These are phyloP conservation scores for Aureobasidium melanogenum DNA, from an alignment of 2,329 filamentous ascomycete species.

Conservation along the genomic window DNA sequence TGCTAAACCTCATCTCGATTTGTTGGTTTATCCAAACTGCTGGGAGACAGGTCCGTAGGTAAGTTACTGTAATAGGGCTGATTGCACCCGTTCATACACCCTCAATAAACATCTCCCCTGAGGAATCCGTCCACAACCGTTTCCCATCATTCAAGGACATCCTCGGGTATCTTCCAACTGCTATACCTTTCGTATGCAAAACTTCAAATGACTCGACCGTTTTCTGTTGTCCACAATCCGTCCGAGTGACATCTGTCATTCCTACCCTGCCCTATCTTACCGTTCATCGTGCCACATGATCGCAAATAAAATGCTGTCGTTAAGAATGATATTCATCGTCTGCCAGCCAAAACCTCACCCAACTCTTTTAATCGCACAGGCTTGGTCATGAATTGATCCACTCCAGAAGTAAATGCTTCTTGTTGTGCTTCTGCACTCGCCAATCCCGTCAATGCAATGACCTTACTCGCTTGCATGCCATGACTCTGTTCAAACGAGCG, in stretches of 20 bases:
- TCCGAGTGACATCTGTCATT: too few relatives aligned
- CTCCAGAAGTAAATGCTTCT: conserved; percentile 20
- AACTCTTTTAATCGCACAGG: conserved; percentile 16
- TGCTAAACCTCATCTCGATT: not conserved
- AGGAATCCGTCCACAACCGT: not conserved
- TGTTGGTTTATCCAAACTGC: too few relatives aligned
- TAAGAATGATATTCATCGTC: not conserved
- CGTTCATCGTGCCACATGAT: not conserved
- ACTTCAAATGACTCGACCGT: not conserved
- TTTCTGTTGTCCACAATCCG: not conserved
- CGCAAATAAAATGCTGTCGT: not conserved
- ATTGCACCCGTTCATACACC: not conserved
- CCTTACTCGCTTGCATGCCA: not conserved
- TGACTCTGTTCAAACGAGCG: conserved; percentile 12
- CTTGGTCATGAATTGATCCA: conserved; percentile 26
- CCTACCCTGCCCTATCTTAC: not conserved
- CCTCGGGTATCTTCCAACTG: not conserved
- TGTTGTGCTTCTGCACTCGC: conserved; percentile 20
- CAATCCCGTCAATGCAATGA: conserved; percentile 23
- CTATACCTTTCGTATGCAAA: not conserved
- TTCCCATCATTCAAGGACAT: not conserved
- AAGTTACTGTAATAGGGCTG: too few relatives aligned
- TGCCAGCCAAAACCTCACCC: not conserved
- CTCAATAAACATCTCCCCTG: not conserved
- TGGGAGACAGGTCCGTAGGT: too few relatives aligned